Evolutionary conservation across 2,329 filamentous ascomycete species (phyloP), one percentile per base, ranked within the genome.

Genomic region (Pseudopithomyces maydicus): DNA sequence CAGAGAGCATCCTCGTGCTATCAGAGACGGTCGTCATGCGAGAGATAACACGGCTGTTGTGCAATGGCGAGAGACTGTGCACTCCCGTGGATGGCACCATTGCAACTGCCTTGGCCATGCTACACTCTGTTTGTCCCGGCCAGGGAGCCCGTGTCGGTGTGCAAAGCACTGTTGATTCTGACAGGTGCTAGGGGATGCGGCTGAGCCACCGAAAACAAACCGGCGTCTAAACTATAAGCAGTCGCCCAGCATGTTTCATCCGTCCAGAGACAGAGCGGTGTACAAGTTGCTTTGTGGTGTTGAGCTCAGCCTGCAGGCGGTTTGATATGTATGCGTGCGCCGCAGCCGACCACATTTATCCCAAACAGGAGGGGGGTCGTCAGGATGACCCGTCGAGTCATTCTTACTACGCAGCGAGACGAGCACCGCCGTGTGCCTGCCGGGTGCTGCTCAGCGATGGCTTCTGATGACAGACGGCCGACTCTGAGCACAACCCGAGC

Each of bases 1-100:
- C 15, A 17, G 20, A 22, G 7, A 11, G 10, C 20, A n/a, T 41
- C 55, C 63, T 45, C 57, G 57, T 62, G 64, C 48, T 38, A 52
- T 61, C 61, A 55, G 57, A 55, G 53, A 20, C 56, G 54, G 17
- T 54, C 57, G 35, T 7, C 35, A 58, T 57, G 63, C 58, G 50
- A 68, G 50, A 68, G 65, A 67, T 69, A 67, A 71, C 58, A 65
- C 65, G 66, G 62, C 64, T 64, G 63, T 58, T 57, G 60, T 61
- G 59, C 58, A 52, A 52, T 50, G 36, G 23, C 46, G 29, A 26
- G 19, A 38, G 22, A 19, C 14, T 41, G 35, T 39, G 63, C 54
- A 63, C 20, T 39, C 35, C 17, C 35, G 8, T 33, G 32, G 17
- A n/a, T 33, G 32, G 17, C 32, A 19, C 19, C 35, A 39, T 26